These are phyloP conservation scores for Pleurostoma richardsiae DNA, from an alignment of 2,329 filamentous ascomycete genomes.

Conservation along the genomic window DNA sequence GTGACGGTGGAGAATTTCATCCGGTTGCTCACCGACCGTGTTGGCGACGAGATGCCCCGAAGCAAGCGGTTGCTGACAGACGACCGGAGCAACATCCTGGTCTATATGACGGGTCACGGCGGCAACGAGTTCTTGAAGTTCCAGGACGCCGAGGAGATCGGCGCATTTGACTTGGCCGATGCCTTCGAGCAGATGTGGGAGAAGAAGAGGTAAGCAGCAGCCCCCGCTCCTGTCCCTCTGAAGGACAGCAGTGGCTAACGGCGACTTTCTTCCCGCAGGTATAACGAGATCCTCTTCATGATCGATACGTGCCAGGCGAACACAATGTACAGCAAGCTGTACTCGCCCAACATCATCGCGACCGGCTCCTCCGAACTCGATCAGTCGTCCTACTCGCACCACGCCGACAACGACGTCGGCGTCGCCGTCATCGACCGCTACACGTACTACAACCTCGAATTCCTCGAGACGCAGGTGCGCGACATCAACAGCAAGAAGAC, in stretches of 20 bases:
- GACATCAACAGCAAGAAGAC: slow-evolving; percentile 85
- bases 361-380: slow-evolving; percentile 96
- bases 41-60: slow-evolving; percentile 89
- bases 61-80: slow-evolving; percentile 93
- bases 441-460: slow-evolving; percentile 98
- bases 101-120: slow-evolving; percentile 99
- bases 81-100: slow-evolving; percentile 91
- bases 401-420: slow-evolving; percentile 95
- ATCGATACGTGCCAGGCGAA: slow-evolving; percentile 99
- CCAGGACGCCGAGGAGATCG: slow-evolving; percentile 96
- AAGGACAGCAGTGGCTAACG: too few species aligned
- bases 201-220: slow-evolving; percentile 71
- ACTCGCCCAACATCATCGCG: slow-evolving; percentile 96
- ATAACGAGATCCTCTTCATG: slow-evolving; percentile 98
- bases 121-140: slow-evolving; percentile 98
- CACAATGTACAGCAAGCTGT: slow-evolving; percentile 98
- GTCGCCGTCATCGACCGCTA: slow-evolving; percentile 98
- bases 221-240: too few species aligned
- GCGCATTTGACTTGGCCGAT: slow-evolving; percentile 90
- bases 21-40: slow-evolving; percentile 85
- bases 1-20: slow-evolving; percentile 99
- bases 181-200: slow-evolving; percentile 99
- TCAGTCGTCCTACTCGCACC: slow-evolving; percentile 94
- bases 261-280: slow-evolving; percentile 41
- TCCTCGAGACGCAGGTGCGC: slow-evolving; percentile 84